A percentile compares a stretch with the other conserved stretches of the same genome.
Evolutionary conservation across 2,329 filamentous ascomycete species (phyloP).

Genomic region (Nemania bipapillata): DNA sequence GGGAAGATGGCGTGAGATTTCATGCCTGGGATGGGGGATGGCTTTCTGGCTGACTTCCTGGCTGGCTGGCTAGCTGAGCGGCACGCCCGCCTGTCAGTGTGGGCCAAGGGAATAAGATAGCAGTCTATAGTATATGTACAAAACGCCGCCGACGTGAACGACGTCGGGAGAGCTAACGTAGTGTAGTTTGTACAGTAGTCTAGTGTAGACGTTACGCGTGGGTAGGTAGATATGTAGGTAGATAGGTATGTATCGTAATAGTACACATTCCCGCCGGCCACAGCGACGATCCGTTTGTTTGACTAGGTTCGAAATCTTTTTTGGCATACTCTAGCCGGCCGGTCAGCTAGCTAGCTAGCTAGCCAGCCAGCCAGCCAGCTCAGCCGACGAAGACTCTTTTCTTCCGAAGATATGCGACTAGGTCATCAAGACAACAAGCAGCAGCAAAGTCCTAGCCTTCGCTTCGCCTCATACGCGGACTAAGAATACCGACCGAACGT

Average conservation of each 20-base stretch:
- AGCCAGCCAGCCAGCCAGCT: too few relatives aligned
- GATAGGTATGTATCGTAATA: not conserved
- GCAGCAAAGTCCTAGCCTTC: constrained; percentile 6
- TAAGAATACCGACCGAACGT: not conserved
- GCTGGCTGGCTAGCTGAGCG: constrained; percentile 24
- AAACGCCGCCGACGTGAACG: constrained; percentile 6
- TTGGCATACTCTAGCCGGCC: not conserved
- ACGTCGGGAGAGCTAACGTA: constrained; percentile 1
- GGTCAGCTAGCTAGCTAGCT: too few relatives aligned
- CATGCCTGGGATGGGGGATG: constrained; percentile 9
- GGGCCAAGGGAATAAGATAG: constrained; percentile 28
- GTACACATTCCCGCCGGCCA: not conserved
- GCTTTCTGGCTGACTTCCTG: too few relatives aligned
- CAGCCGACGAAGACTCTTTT: not conserved
- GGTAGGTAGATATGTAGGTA: not conserved
- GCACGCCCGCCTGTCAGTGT: constrained; percentile 28
- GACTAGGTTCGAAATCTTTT: not conserved
- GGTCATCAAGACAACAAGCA: not conserved
- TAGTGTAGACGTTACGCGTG: not conserved
- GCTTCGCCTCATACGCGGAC: constrained; percentile 26
- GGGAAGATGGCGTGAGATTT: constrained; percentile 24
- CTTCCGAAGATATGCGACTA: not conserved
- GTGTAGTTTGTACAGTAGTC: too few relatives aligned
- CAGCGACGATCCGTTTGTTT: constrained; percentile 8
- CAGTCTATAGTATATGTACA: too few relatives aligned